Base-by-base conservation (phyloP, 2,329 filamentous ascomycete genomes). In the Sporothrix mexicana region DNA sequence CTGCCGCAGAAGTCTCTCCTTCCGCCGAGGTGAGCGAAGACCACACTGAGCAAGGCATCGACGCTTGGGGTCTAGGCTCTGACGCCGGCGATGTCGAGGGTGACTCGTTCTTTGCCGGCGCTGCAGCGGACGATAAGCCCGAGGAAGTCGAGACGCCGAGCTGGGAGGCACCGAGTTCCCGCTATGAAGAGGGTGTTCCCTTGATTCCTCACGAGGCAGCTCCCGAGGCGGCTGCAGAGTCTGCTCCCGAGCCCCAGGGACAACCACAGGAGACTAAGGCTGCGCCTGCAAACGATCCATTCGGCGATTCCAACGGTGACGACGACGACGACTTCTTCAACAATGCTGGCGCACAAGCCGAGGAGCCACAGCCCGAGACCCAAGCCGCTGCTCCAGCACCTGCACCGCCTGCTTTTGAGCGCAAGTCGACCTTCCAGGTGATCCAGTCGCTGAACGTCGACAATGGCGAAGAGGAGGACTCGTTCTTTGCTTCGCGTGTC, bases 171-270 rank as follows among this genome's bases (percentile, higher is more conserved):
- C 81, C 83, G 0, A 87, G 91, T 36, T 86, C 87, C 30, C 87
- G 91, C 61, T 93, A 87, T 75, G 91, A 92, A 73, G 92, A 94
- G 81, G 91, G 91, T 0, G 73, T 93, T 4, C 91, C 91, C 0
- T 80, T 94, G 73, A 88, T 89, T 23, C 77, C 70, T 76, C 0
- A 67, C n/a, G 15, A 68, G 23, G 66, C 66, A 8, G 25, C 45
- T 0, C 15, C 66, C 17, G 45, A 49, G 9, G 43, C 12, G 1
- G 43, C 17, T 23, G 45, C 20, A 49, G 45, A 51, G 12, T 3
- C 62, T 10, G 13, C 43, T 5, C 15, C 62, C 9, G 12, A 30
- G 12, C 15, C 62, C 9, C 9, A 30, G 7, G 43, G 23, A 72
- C 78, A 81, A 55, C 41, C 36, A 67, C 25, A 20, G 30, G 71